Base-by-base conservation (phyloP, 257 asterid species). In the Verbascum thapsus region DNA sequence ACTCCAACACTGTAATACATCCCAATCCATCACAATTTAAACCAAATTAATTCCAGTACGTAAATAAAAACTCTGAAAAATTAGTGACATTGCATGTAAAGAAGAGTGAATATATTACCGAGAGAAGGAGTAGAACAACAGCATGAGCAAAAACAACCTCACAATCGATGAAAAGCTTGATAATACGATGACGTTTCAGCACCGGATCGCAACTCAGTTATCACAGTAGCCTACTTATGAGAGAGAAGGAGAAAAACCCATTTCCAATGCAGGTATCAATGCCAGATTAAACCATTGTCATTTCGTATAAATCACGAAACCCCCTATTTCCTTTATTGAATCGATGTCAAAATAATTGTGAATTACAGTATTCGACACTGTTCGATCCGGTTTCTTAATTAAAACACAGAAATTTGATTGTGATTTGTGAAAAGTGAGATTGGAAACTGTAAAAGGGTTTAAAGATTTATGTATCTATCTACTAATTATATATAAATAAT, bases 241-340 rank as follows among this genome's bases (percentile, higher is more conserved):
- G 65, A 58, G 58, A 68, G 77, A 58, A 34, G 10, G 59, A 41
- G 51, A 38, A 53, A 69, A 71, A 77, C 70, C 71, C 72, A 66
- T 69, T 69, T 43, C 74, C 76, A 66, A 65, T 66, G 79, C 69
- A 61, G 71, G 64, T 74, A 70, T 37, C 59, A 66, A 22, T 62
- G 67, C 68, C 68, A 43, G 68, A 68, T 61, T 60, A 17, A 52
- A 60, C 20, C 37, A 18, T 40, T 35, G 59, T 73, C 78, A 76
- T 74, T 74, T 38, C 80, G 78, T 60, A 58, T 26, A 68, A 66
- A 67, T 76, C 78, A 73, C 82, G 85, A 76, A 73, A 76, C 78
- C 82, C 80, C 30, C 41, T 26, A 26, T 26, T 59, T 77, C 34
- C 56, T 69, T 64, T 58, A 73, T 69, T 17, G 73, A 72, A 66